Conservation (phyloP, 768 basidiomycete genomes). For the Obba rivulosa region DNA sequence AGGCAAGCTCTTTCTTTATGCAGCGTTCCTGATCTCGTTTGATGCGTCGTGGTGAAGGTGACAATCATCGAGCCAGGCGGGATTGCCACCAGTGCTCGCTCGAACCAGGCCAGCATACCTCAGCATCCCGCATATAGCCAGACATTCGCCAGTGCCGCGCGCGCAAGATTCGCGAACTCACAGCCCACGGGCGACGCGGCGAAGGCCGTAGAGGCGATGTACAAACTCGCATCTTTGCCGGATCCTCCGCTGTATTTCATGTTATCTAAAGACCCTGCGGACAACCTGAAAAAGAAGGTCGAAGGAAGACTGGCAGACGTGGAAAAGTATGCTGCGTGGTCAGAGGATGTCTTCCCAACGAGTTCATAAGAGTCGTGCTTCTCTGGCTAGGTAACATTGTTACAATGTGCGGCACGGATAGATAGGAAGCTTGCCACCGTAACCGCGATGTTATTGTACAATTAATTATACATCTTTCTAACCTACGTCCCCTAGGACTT, state of each 20-base stretch:
- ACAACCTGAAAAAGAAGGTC: background rate
- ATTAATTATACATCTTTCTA: no score
- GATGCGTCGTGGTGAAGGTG: constrained; percentile 3
- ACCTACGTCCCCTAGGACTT: no score
- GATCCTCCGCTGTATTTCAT: constrained; percentile 14
- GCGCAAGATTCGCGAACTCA: background rate
- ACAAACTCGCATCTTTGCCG: constrained; percentile 6
- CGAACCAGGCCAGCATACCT: background rate
- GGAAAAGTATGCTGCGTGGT: constrained; percentile 15
- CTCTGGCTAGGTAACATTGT: no score
- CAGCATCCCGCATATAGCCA: constrained; percentile 11
- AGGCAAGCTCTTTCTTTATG: constrained; percentile 19
- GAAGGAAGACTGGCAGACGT: background rate
- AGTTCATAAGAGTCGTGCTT: no score
- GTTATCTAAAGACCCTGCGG: constrained; percentile 8
- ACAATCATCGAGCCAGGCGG: constrained; percentile 13
- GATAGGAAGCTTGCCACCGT: no score
- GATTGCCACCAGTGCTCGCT: constrained; percentile 8
- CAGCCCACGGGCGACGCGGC: constrained; percentile 9
- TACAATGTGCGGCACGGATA: no score
- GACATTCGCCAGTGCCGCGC: background rate
- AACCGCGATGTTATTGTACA: no score
- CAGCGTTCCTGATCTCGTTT: background rate
- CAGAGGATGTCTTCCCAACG: constrained; percentile 2
- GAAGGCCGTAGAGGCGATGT: constrained; percentile 16